Base-by-base conservation (phyloP, 306 rosid species). In the Aeschynomene evenia region DNA sequence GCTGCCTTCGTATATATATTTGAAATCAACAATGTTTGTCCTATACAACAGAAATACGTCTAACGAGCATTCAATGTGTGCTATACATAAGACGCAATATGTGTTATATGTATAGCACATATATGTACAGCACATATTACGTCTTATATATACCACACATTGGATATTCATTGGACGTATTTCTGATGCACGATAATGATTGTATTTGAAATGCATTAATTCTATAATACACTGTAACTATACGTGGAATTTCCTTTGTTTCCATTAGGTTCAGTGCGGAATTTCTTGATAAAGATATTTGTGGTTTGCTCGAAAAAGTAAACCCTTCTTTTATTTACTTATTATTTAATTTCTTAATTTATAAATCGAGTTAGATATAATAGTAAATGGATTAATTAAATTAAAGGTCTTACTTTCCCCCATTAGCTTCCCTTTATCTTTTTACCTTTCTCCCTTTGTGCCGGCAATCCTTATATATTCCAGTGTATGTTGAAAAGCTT, bases 211-310 rank as follows among this genome's bases (percentile, higher is more conserved):
- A 49, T 71, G 64, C 72, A 37, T 33, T 50, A 49, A 9, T 50
- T 45, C 72, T 72, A 66, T n/a, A 39, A 10, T 57, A n/a, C n/a
- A n/a, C n/a, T n/a, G n/a, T n/a, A 18, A 71, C 64, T 63, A 65
- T 72, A 4, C 50, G 67, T 53, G 67, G 79, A 86, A 72, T 77
- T 70, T 71, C 62, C 68, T 67, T 11, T 20, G 11, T 19, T 49
- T 50, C 50, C 49, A 50, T 67, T 50, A 49, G 19, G 19, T 15
- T 28, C 60, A 11, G 21, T 49, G 34, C 37, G 66, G 56, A 70
- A 70, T 42, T 70, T 70, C 66, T 4, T 74, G 80, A 77, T 69
- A 84, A 80, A 74, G 82, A 67, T 73, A 82, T 36, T 2, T 51
- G 63, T 62, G 63, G 71, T 52, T 26, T 29, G 22, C 3, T 22